Evolutionary conservation across 2,329 filamentous ascomycete species (phyloP).

Genomic region (Colletotrichum lindemuthianum): DNA sequence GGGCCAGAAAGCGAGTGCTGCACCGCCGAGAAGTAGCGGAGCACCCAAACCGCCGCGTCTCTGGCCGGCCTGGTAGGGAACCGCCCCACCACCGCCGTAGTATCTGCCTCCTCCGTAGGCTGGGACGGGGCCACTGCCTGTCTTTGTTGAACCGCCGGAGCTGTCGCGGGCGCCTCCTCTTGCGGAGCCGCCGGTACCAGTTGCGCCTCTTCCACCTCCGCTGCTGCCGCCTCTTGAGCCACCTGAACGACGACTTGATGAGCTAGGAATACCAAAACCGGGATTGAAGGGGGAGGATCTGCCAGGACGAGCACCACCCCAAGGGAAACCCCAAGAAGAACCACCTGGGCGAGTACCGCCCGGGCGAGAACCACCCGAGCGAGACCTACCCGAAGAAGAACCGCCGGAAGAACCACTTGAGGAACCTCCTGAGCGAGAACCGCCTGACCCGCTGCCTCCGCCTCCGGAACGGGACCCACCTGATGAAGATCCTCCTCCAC

Average conservation of each 20-base stretch:
- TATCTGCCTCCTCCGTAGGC: constrained; percentile 70
- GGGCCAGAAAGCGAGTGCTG: constrained; percentile 68
- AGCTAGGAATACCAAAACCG: constrained; percentile 31
- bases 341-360: constrained; percentile 37
- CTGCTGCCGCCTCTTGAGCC: constrained; percentile 24
- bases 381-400: neutral
- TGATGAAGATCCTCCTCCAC: constrained; percentile 41
- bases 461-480: constrained; percentile 37
- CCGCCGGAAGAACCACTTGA: constrained; percentile 4
- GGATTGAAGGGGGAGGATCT: constrained; percentile 5
- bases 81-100: constrained; percentile 72
- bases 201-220: constrained; percentile 6
- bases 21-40: constrained; percentile 61
- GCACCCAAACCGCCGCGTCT: constrained; percentile 44
- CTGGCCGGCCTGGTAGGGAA: constrained; percentile 68
- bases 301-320: neutral
- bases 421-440: constrained; percentile 37
- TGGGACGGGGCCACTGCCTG: constrained; percentile 67
- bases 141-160: constrained; percentile 61
- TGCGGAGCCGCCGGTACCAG: constrained; percentile 28
- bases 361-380: constrained; percentile 35
- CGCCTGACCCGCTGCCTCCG: constrained; percentile 38
- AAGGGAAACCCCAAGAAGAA: neutral
- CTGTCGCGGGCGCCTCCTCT: constrained; percentile 41
- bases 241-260: constrained; percentile 40